phyloP scores from a whole-genome alignment of 2,329 filamentous ascomycete species.

The Pyrenophora teres region DNA sequence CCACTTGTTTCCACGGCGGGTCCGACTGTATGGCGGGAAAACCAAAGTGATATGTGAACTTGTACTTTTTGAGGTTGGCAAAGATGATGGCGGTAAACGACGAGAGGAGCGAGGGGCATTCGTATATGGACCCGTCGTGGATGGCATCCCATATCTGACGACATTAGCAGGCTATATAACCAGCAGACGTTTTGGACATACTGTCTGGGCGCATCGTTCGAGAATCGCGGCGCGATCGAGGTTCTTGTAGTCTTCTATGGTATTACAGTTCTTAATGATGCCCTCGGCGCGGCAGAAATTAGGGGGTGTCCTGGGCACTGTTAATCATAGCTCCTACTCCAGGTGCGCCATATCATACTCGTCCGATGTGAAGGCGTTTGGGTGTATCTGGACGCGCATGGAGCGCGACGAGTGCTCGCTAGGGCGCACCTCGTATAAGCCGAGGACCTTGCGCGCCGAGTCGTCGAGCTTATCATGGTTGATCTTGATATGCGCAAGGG shows the following conservation, averaged over 20 bases:
- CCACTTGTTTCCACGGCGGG: conserved; percentile 70
- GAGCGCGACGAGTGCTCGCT: conserved; percentile 73
- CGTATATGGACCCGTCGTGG: conserved; percentile 93
- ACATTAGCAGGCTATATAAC: background rate
- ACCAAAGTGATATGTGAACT: conserved; percentile 97
- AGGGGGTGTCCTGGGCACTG: conserved; percentile 32
- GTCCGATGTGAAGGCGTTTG: conserved; percentile 80
- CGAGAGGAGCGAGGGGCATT: conserved; percentile 85
- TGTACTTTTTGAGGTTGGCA: conserved; percentile 96
- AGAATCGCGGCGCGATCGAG: conserved; percentile 80
- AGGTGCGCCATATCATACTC: conserved; percentile 64
- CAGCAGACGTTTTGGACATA: conserved; percentile 48
- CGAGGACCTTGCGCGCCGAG: conserved; percentile 82
- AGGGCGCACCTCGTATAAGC: conserved; percentile 83
- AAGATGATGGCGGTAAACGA: conserved; percentile 90
- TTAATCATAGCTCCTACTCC: conserved; percentile 15
- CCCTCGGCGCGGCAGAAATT: conserved; percentile 81
- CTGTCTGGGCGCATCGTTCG: conserved; percentile 76
- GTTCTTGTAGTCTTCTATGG: conserved; percentile 87
- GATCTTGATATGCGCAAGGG: conserved; percentile 90
- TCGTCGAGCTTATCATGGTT: conserved; percentile 97
- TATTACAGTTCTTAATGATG: conserved; percentile 95
- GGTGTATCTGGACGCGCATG: conserved; percentile 87
- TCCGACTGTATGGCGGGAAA: conserved; percentile 93
- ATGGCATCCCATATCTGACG: conserved; percentile 93